Evolutionary conservation across 768 basidiomycete genomes (phyloP).

Genomic region (Scleroderma citrinum): DNA sequence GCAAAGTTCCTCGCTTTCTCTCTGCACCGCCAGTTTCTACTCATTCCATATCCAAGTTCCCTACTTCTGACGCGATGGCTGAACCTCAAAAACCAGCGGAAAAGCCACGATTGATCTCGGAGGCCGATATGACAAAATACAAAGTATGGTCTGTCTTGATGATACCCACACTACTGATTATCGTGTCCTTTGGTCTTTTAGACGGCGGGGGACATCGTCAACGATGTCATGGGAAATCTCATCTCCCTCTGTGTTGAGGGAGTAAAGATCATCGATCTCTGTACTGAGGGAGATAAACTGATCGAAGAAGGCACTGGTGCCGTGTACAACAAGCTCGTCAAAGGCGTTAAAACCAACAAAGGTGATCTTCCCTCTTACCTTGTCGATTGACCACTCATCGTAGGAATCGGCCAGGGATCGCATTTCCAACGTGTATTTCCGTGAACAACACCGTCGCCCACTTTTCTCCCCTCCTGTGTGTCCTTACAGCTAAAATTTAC

Average conservation of each 20-base stretch:
- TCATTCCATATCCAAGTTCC: not conserved
- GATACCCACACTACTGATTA: constrained; percentile 15
- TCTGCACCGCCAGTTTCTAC: not conserved
- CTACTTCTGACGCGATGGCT: constrained; percentile 41
- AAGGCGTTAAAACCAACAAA: constrained; percentile 83
- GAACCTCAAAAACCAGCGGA: constrained; percentile 46
- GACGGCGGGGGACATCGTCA: constrained; percentile 89
- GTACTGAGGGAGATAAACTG: constrained; percentile 89
- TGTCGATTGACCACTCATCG: constrained; percentile 5
- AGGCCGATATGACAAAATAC: constrained; percentile 82
- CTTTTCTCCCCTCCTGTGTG: constrained; percentile 92
- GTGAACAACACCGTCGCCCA: constrained; percentile 95
- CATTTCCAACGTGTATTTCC: constrained; percentile 91
- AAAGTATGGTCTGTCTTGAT: constrained; percentile 45
- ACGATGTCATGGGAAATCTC: constrained; percentile 80
- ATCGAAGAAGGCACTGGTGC: constrained; percentile 78
- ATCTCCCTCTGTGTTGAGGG: constrained; percentile 72
- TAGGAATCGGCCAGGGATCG: constrained; percentile 54
- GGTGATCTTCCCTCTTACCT: constrained; percentile 42
- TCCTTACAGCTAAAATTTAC: constrained; percentile 11
- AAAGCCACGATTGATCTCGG: constrained; percentile 50
- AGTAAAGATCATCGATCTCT: constrained; percentile 85
- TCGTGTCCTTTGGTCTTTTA: constrained; percentile 25
- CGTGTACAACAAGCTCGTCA: constrained; percentile 87
- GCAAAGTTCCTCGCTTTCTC: constrained; percentile 1